Conservation (phyloP, 495 filamentous ascomycete genomes). For the Copromyces sp. region DNA sequence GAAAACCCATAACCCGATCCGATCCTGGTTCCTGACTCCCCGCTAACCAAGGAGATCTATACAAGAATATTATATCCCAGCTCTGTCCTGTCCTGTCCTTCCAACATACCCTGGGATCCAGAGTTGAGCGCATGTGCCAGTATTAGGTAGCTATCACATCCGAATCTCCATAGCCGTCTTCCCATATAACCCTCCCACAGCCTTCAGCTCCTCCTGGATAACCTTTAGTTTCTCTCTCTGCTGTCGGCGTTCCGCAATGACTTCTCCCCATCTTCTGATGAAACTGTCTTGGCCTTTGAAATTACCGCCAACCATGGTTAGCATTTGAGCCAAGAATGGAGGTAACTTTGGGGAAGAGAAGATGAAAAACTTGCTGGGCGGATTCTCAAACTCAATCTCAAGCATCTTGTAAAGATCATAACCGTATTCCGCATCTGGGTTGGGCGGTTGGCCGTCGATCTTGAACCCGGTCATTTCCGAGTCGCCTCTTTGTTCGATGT, state of each 20-base stretch:
- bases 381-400: slow-evolving; percentile 31
- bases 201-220: slow-evolving; percentile 24
- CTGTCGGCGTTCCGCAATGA: slow-evolving; percentile 19
- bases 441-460: slow-evolving; percentile 17
- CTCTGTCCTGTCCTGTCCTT: not conserved
- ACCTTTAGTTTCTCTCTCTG: slow-evolving; percentile 17
- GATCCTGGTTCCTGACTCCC: not conserved
- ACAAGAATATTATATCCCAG: not conserved
- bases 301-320: not conserved
- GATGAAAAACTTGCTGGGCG: slow-evolving; percentile 16
- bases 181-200: slow-evolving; percentile 12
- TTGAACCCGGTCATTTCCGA: slow-evolving; percentile 21
- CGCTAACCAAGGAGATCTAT: not conserved
- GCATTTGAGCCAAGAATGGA: not conserved
- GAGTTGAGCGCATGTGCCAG: not conserved
- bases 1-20: not conserved
- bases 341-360: not conserved
- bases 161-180: slow-evolving; percentile 17
- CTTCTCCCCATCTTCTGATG: slow-evolving; percentile 25
- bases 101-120: not conserved
- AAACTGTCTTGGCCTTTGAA: slow-evolving; percentile 22
- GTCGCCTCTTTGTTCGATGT: slow-evolving; percentile 12
- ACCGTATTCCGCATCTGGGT: slow-evolving; percentile 16
- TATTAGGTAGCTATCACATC: not conserved
- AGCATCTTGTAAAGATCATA: slow-evolving; percentile 28